Percentiles rank a stretch among this genome's conserved stretches.
These are phyloP conservation scores for Ocimum tenuiflorum DNA, from an alignment of 257 asterid species.

Conservation along the genomic window DNA sequence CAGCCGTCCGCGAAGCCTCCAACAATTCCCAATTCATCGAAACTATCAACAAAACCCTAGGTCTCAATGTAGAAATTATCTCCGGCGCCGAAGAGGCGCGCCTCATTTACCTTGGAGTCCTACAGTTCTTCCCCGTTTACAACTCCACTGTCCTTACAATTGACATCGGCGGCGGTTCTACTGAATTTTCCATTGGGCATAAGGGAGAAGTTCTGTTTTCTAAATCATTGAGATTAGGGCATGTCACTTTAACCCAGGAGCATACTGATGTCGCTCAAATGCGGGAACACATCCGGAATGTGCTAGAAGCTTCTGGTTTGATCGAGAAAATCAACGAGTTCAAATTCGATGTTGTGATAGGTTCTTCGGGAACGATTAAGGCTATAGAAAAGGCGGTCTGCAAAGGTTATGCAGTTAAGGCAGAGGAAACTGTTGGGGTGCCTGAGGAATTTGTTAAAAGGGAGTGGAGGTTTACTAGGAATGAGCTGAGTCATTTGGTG, in stretches of 20 bases:
- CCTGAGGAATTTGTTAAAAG: slow-evolving; percentile 37
- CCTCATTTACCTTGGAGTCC: slow-evolving; percentile 59
- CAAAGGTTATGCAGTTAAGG: slow-evolving; percentile 36
- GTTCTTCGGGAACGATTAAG: slow-evolving; percentile 73
- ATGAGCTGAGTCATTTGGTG: slow-evolving; percentile 50
- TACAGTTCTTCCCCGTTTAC: slow-evolving; percentile 53
- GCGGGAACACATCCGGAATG: slow-evolving; percentile 44
- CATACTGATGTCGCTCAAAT: slow-evolving; percentile 28
- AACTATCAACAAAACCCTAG: slow-evolving; percentile 30
- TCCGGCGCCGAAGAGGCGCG: slow-evolving; percentile 82
- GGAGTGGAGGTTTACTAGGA: slow-evolving; percentile 58
- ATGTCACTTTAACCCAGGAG: slow-evolving; percentile 48
- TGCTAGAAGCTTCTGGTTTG: slow-evolving; percentile 37
- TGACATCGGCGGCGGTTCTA: slow-evolving; percentile 86
- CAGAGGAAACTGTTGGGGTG: slow-evolving; percentile 29
- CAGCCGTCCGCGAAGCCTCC: slow-evolving; percentile 83
- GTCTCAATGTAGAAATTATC: slow-evolving; percentile 40
- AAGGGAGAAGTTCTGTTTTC: slow-evolving; percentile 46
- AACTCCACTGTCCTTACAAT: slow-evolving; percentile 44
- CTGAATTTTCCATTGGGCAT: slow-evolving; percentile 58
- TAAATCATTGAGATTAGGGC: slow-evolving; percentile 59
- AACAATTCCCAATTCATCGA: slow-evolving; percentile 43
- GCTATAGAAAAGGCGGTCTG: slow-evolving; percentile 59
- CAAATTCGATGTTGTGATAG: slow-evolving; percentile 46
- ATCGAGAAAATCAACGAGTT: slow-evolving; percentile 37